Base-by-base conservation (phyloP, 2,329 filamentous ascomycete species). In the Fusarium mexicanum region DNA sequence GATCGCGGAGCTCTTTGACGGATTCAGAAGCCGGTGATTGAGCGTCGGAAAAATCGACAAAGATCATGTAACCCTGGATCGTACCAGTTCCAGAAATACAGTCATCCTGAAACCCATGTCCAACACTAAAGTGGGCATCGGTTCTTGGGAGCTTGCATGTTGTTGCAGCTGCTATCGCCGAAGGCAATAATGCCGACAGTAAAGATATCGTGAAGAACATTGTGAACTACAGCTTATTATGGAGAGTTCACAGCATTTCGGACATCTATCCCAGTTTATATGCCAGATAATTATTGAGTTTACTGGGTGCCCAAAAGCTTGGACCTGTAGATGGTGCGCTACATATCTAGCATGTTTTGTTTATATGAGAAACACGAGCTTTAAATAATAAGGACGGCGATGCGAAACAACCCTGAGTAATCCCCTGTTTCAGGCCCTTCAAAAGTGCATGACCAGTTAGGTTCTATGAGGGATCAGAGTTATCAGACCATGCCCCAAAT, bases 11-110 rank as follows among this genome's bases (percentile, higher is more conserved):
- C 6, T 61, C 58, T 51, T 79, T 29, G 1, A 79, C 79, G 2
- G 78, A 70, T n/a, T 78, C 73, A 4, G 61, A 62, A 1, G 71
- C 71, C 16, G 38, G 50, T 17, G 64, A 60, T 4, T 75, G 73
- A 8, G 61, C 46, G 16, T 83, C 81, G 4, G 73, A 63, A 55
- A 83, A 83, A 72, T 84, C 82, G 60, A 84, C 76, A 64, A 84
- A 84, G 38, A 84, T 74, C 81, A 84, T 83, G 61, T 76, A 79
- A 22, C 76, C 80, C 16, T 62, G 72, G 4, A 82, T 69, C 1
- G 76, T 77, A 14, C 82, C 82, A 2, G 72, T 78, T 60, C 79
- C 80, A 2, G 81, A 76, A 5, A 80, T 79, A 61, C 81, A 83
- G 61, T 81, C 75, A 16, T 22, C 20, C 37, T 35, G 10, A 13